A percentile compares a stretch with the other conserved stretches of the same genome.
These are phyloP conservation scores for Monascus ruber DNA, from an alignment of 2,329 filamentous ascomycete species.

Conservation along the genomic window DNA sequence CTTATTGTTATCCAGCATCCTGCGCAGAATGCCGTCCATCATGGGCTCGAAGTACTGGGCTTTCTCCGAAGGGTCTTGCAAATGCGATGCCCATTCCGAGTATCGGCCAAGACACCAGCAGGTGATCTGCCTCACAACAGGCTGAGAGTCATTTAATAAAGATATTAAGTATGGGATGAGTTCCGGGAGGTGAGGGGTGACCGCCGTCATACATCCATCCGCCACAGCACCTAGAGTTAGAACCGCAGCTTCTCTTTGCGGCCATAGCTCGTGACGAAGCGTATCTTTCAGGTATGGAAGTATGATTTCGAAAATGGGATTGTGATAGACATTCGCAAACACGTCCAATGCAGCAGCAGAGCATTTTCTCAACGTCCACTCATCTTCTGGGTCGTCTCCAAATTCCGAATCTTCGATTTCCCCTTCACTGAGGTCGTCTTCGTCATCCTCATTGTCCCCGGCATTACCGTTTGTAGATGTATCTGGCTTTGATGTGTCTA, in stretches of 20 bases:
- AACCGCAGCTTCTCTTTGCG: slow-evolving; percentile 83
- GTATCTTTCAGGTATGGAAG: slow-evolving; percentile 87
- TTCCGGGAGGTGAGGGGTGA: slow-evolving; percentile 81
- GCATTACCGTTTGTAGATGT: slow-evolving; percentile 28
- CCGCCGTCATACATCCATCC: slow-evolving; percentile 82
- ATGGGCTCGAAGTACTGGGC: slow-evolving; percentile 81
- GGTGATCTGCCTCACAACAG: slow-evolving; percentile 89
- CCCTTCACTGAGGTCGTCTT: slow-evolving; percentile 75
- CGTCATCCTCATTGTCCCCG: slow-evolving; percentile 40
- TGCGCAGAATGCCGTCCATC: slow-evolving; percentile 88
- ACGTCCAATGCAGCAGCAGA: slow-evolving; percentile 92
- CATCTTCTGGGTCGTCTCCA: slow-evolving; percentile 67
- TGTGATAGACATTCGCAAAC: slow-evolving; percentile 80
- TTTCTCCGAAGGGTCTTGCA: slow-evolving; percentile 55
- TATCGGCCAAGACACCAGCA: slow-evolving; percentile 96
- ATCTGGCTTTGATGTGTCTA: slow-evolving; percentile 40
- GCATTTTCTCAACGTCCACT: slow-evolving; percentile 93
- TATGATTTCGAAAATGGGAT: slow-evolving; percentile 79
- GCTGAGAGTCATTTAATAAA: slow-evolving; percentile 71
- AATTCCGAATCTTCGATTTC: slow-evolving; percentile 70
- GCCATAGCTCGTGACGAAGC: slow-evolving; percentile 80
- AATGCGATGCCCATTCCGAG: slow-evolving; percentile 77
- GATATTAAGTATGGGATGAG: slow-evolving; percentile 83
- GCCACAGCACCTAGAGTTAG: slow-evolving; percentile 89
- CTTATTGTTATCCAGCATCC: slow-evolving; percentile 97